Base-by-base conservation (phyloP, 83 land plant genomes). In the Thuja plicata region DNA sequence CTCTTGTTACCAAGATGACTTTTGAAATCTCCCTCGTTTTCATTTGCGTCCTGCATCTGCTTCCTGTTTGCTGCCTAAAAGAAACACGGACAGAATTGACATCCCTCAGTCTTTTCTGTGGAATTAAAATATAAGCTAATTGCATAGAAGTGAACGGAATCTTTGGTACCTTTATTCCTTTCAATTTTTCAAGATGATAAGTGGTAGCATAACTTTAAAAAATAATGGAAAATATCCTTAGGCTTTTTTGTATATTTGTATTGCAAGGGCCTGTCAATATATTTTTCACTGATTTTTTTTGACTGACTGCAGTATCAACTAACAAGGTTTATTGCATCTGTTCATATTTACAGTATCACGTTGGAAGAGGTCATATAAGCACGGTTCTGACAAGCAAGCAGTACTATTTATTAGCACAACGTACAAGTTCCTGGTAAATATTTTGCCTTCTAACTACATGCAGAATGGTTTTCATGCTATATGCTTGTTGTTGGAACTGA, bases 311-410 rank as follows among this genome's bases (percentile, higher is more conserved):
- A 43, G 52, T 88, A 45, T 34, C 45, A 57, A 37, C 50, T 60
- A 21, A 88, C 8, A 35, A 52, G 34, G 4, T 24, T 15, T 84
- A 30, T 62, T 24, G 40, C 19, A 52, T 89, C 48, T 84, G 24
- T 38, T 90, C 45, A 45, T 46, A 50, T 57, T 50, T 45, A 52
- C 91, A 96, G 97, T 94, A 89, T 90, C 96, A 95, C 87, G 86
- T 93, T 90, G 99, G 99, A 87, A 95, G 99, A 92, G 99, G 99
- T 34, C 97, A 95, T 88, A 93, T 97, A 74, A 92, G 97, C 78
- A 88, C 92, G 11, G 89, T 92, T 88, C 94, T 97, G 96, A 94
- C 90, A 84, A 89, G 91, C 52, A 89, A 93, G 38, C 93, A 92
- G 17, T 96, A 92, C 89, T 76, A 89, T 88, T 88, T 94, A 30